Evolutionary conservation across 345 rosid species (phyloP), one percentile per base, ranked within the genome.

Genomic region (Geranium rotundifolium): DNA sequence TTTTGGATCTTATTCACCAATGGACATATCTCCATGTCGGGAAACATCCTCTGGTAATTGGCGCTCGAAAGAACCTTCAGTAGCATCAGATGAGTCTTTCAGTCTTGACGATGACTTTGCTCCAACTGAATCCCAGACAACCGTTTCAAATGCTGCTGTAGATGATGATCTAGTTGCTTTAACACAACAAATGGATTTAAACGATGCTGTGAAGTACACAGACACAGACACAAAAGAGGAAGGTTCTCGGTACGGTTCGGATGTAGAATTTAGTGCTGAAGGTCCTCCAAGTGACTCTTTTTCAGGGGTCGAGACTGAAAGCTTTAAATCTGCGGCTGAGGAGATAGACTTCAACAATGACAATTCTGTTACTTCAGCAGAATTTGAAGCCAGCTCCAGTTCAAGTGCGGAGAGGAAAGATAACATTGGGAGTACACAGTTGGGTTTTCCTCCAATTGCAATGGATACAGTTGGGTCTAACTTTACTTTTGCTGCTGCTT

Each of bases 311-410:
- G 97, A 90, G 69, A 82, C 96, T 46, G 96, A 90, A 78, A 90
- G 99, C 82, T 88, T 84, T 73, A 84, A 80, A 75, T 78, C 97
- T 41, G 97, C 89, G 64, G 76, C 79, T 29, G 97, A 93, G 76
- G 97, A 85, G 75, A 82, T 86, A 70, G 88, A 85, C 60, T 69
- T 71, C 52, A 71, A 70, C 56, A 75, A 57, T 67, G 95, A 86
- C 67, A 66, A 71, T 59, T 65, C 71, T 57, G 75, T 58, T 63
- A 71, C 75, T 58, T 84, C 91, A 69, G 73, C 79, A 63, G 90
- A 65, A 65, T 79, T 61, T 71, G 95, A 85, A 68, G 87, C 85
- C 69, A 69, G 79, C 79, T 84, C 89, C 49, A 78, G 77, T 70
- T 75, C 68, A 65, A 71, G 67, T 60, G 4, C 73, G 20, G 75